phyloP scores from a whole-genome alignment of 768 basidiomycete species.

The Stropharia rugosoannulata region DNA sequence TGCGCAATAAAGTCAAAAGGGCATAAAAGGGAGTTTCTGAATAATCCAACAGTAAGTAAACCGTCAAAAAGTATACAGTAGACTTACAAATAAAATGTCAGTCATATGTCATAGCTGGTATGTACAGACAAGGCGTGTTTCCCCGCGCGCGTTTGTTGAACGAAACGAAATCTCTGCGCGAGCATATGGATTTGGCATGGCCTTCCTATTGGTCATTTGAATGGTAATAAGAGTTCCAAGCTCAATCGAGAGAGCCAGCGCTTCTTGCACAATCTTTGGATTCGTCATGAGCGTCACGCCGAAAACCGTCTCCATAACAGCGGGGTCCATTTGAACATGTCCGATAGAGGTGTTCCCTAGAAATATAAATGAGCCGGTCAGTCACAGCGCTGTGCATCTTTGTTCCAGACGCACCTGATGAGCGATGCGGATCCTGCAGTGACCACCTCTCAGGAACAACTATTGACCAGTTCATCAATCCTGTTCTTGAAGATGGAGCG shows the following conservation, averaged over 20 bases:
- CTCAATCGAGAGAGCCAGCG: constrained; percentile 40
- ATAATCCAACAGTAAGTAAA: no score
- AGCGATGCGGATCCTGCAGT: constrained; percentile 11
- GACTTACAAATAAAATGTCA: no score
- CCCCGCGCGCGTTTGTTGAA: constrained; percentile 8
- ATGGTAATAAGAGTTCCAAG: constrained; percentile 35
- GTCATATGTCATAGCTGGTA: constrained; percentile 7
- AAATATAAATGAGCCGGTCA: background rate
- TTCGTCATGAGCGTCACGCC: constrained; percentile 30
- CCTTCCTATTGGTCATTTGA: constrained; percentile 15
- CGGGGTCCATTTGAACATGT: constrained; percentile 34
- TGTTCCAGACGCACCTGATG: constrained; percentile 22
- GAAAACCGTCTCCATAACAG: constrained; percentile 31
- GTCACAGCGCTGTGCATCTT: background rate
- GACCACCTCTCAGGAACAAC: constrained; percentile 23
- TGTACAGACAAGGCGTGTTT: constrained; percentile 9
- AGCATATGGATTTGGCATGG: background rate
- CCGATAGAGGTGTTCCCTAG: constrained; percentile 28
- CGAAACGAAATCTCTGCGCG: constrained; percentile 16
- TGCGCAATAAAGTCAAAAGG: no score
- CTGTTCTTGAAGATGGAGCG: constrained; percentile 10
- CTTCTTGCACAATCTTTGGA: constrained; percentile 32
- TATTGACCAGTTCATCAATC: constrained; percentile 32
- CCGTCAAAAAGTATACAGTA: no score
- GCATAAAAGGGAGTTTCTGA: no score